Evolutionary conservation across 176 grass and related monocot genomes (phyloP), one percentile per base, ranked within the genome.

Genomic region (Stipa capillata): DNA sequence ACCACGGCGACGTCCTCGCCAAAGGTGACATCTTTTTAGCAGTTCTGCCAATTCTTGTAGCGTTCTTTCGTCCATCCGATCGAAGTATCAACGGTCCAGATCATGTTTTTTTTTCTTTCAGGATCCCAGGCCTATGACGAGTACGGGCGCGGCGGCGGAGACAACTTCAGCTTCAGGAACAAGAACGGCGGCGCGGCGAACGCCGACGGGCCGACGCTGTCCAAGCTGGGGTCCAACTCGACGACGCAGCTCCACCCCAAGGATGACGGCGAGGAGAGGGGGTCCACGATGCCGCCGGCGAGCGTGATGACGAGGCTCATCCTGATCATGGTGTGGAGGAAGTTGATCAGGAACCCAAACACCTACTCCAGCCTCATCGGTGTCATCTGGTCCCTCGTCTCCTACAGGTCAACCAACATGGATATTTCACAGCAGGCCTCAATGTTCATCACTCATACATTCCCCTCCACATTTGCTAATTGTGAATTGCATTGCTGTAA

Each of bases 291-390:
- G 94, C 94, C 94, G 5, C 91, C 91, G 1, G 87, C 91, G 6
- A 90, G 91, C 79, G 89, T 97, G 41, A 97, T 97, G 94, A 97
- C 94, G 0, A 84, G 94, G 69, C 94, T 94, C 71, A 97, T 97
- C 40, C 79, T 97, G 21, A 91, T 97, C 85, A 97, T 97, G 94
- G 94, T 97, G 56, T 97, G 94, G 91, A 83, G 94, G 76, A 97
- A 97, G 75, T 86, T 97, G 8, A 94, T 97, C 58, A 82, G 94
- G 79, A 97, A 97, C 82, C 94, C 94, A 0, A 97, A 94, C 87
- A 97, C 91, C 8, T 97, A 97, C 70, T 97, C 94, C 33, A 94
- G 94, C 79, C 91, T 97, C 11, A 33, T 97, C 5, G 94, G 94
- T 37, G 36, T 97, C 89, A 62, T 97, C 74, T 97, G 94, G 94